These are phyloP conservation scores for Hydnomerulius pinastri DNA, from an alignment of 768 basidiomycete species.

Conservation along the genomic window DNA sequence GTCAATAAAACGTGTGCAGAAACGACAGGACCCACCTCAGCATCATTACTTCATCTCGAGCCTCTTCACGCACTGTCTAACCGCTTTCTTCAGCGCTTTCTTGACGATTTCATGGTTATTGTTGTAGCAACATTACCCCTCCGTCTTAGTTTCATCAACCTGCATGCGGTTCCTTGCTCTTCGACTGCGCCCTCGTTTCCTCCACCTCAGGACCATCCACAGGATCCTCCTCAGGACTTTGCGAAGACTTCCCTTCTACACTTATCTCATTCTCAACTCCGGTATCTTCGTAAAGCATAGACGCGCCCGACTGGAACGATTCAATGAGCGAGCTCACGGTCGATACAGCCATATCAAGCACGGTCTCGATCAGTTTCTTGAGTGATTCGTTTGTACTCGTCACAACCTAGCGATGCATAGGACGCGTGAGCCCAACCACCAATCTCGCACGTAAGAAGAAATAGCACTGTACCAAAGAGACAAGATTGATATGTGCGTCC, in stretches of 20 bases:
- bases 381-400: constrained; percentile 72
- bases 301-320: constrained; percentile 56
- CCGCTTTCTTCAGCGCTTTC: constrained; percentile 77
- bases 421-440: background rate
- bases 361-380: constrained; percentile 77
- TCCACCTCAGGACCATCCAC: background rate
- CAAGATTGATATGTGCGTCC: constrained; percentile 78
- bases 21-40: constrained; percentile 49
- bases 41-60: constrained; percentile 79
- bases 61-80: constrained; percentile 75
- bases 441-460: background rate
- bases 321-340: constrained; percentile 78
- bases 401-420: constrained; percentile 51
- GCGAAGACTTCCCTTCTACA: constrained; percentile 4
- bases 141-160: too few species aligned
- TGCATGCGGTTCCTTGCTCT: too few species aligned
- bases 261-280: constrained; percentile 19
- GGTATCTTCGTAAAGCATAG: constrained; percentile 41
- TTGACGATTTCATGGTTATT: constrained; percentile 71
- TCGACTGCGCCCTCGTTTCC: constrained; percentile 7
- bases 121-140: too few species aligned
- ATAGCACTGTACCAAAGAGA: constrained; percentile 66
- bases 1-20: background rate
- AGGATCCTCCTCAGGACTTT: background rate
- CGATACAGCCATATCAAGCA: constrained; percentile 89